These are phyloP conservation scores for Amphicarpaea edgeworthii DNA, from an alignment of 306 rosid species.

Conservation along the genomic window DNA sequence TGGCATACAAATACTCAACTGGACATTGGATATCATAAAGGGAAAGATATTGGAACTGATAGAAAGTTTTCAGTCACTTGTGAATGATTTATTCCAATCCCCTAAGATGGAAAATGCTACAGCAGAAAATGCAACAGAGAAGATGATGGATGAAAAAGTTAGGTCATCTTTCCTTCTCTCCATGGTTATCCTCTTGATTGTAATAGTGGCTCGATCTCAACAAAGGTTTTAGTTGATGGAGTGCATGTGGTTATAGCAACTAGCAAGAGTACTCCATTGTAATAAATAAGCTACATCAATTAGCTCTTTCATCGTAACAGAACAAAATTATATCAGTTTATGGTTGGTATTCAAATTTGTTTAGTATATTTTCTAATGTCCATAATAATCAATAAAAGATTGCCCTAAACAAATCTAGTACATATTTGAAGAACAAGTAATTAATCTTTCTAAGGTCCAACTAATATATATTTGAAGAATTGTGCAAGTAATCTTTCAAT, in stretches of 20 bases:
- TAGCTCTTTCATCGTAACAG: too few species aligned
- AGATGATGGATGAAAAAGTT: slow-evolving; percentile 61
- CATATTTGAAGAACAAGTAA: too few species aligned
- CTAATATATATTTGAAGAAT: too few species aligned
- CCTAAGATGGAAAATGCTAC: slow-evolving; percentile 38
- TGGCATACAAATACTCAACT: slow-evolving; percentile 43
- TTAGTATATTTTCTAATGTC: too few species aligned
- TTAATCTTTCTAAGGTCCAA: too few species aligned
- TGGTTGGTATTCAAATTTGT: too few species aligned
- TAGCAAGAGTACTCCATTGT: background rate
- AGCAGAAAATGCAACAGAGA: slow-evolving; percentile 31
- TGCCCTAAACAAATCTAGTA: too few species aligned
- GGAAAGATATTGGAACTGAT: slow-evolving; percentile 60
- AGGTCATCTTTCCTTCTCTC: slow-evolving; percentile 66
- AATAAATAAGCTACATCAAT: too few species aligned
- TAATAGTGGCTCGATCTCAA: slow-evolving; percentile 55
- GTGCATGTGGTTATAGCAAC: background rate
- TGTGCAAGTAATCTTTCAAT: too few species aligned
- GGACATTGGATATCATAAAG: slow-evolving; percentile 58
- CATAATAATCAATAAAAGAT: too few species aligned
- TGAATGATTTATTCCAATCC: slow-evolving; percentile 53
- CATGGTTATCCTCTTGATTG: slow-evolving; percentile 59
- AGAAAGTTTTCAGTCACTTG: slow-evolving; percentile 56
- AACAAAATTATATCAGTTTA: too few species aligned
- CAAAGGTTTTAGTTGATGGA: slow-evolving; percentile 32